Percentiles rank a stretch among this genome's conserved stretches.
Evolutionary conservation across 2,329 filamentous ascomycete genomes (phyloP).

Genomic region (Pezicula neosporulosa): DNA sequence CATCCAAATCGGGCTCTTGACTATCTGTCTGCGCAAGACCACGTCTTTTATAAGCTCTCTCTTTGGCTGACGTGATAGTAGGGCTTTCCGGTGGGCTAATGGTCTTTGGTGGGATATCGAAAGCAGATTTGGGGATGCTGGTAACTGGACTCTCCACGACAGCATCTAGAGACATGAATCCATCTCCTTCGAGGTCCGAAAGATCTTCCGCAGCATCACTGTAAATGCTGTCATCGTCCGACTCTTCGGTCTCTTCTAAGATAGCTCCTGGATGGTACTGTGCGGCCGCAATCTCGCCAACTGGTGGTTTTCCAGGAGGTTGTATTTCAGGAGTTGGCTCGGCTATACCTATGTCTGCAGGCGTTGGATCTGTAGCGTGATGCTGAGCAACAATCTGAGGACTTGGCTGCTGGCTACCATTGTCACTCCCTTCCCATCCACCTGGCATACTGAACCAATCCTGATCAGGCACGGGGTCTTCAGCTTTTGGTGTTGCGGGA

Average conservation of each 20-base stretch:
- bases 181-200: conserved; percentile 59
- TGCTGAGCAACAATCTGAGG: conserved; percentile 6
- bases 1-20: conserved; percentile 12
- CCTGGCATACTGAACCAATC: conserved; percentile 44
- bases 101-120: conserved; percentile 11
- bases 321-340: conserved; percentile 11
- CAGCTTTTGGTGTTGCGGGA: conserved; percentile 41
- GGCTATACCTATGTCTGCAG: conserved; percentile 16
- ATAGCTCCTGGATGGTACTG: conserved; percentile 33
- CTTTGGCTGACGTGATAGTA: conserved; percentile 18
- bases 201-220: conserved; percentile 76
- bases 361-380: conserved; percentile 12
- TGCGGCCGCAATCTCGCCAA: conserved; percentile 11
- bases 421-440: conserved; percentile 55
- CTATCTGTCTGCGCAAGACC: conserved; percentile 13
- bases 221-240: conserved; percentile 59
- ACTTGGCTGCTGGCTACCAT: conserved; percentile 8
- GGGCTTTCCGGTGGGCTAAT: conserved; percentile 24
- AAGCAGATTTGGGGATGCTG: conserved; percentile 17
- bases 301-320: conserved; percentile 6
- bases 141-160: conserved; percentile 58
- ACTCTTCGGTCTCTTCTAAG: conserved; percentile 32
- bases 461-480: conserved; percentile 29
- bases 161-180: conserved; percentile 71
- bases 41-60: conserved; percentile 18